Conservation (phyloP, 768 basidiomycete genomes). For the Jaapia argillacea region DNA sequence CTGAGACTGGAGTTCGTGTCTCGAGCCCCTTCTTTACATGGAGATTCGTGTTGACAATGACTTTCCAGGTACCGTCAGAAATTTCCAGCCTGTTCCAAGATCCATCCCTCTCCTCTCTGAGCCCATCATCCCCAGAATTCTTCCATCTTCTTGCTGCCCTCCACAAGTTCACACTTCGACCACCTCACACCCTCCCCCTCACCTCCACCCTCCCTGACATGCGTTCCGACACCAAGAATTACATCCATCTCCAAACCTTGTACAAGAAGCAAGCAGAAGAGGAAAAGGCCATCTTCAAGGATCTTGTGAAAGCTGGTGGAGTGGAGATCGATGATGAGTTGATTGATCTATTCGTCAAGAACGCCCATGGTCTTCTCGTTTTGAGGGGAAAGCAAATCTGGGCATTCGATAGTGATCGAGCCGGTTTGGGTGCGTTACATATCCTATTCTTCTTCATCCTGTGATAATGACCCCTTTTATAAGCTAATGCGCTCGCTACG, state of each 20-base stretch:
- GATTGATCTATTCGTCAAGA: conserved; percentile 70
- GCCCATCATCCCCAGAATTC: conserved; percentile 52
- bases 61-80: conserved; percentile 52
- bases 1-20: conserved; percentile 32
- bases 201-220: conserved; percentile 88
- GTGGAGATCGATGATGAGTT: conserved; percentile 38
- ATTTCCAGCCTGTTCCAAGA: conserved; percentile 56
- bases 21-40: neutral
- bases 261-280: conserved; percentile 72
- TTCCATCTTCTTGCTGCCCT: conserved; percentile 74
- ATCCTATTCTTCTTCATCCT: neutral
- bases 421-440: conserved; percentile 35
- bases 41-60: neutral
- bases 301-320: conserved; percentile 22
- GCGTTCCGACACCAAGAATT: conserved; percentile 83
- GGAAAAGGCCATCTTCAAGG: conserved; percentile 40
- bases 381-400: conserved; percentile 58
- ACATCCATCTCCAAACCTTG: conserved; percentile 76
- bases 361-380: conserved; percentile 63
- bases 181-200: conserved; percentile 65
- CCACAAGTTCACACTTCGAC: conserved; percentile 44
- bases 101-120: conserved; percentile 34
- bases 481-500: conserved; percentile 31
- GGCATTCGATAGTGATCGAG: conserved; percentile 36
- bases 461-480: too few relatives aligned